Conservation (phyloP, 371 early-diverging fungal species). For the Actinomortierella ambigua region DNA sequence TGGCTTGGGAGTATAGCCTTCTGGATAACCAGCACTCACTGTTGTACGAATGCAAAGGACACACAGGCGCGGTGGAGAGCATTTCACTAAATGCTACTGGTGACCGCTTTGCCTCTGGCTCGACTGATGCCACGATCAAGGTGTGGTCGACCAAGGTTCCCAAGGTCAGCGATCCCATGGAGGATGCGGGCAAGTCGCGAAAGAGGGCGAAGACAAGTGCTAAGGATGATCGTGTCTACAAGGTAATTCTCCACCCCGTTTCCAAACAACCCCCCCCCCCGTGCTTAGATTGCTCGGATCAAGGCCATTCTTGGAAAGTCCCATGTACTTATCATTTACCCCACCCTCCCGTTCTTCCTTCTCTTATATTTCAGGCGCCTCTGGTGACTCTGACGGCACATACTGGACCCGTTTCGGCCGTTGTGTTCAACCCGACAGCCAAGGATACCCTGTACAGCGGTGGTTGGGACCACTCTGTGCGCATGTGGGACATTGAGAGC, state of each 20-base stretch:
- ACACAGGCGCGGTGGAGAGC: slow-evolving; percentile 66
- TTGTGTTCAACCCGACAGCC: slow-evolving; percentile 61
- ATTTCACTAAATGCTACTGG: slow-evolving; percentile 40
- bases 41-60: slow-evolving; percentile 80
- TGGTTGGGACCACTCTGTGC: slow-evolving; percentile 93
- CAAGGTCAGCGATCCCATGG: slow-evolving; percentile 58
- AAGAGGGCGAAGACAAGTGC: slow-evolving; percentile 57
- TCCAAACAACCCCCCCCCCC: too few relatives aligned
- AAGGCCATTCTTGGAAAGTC: too few relatives aligned
- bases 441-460: slow-evolving; percentile 76
- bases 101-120: slow-evolving; percentile 78
- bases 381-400: slow-evolving; percentile 72
- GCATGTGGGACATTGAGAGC: slow-evolving; percentile 87
- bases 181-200: slow-evolving; percentile 54
- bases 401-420: slow-evolving; percentile 79
- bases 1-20: slow-evolving; percentile 53
- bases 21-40: slow-evolving; percentile 37
- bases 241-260: slow-evolving; percentile 53
- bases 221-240: slow-evolving; percentile 52
- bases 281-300: too few relatives aligned
- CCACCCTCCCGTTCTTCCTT: too few relatives aligned
- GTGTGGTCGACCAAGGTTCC: slow-evolving; percentile 75
- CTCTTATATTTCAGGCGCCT: slow-evolving; percentile 51
- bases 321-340: too few relatives aligned
- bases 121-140: slow-evolving; percentile 79